These are phyloP conservation scores for Rhododendron henanense DNA, from an alignment of 148 eudicot genomes.

Conservation along the genomic window DNA sequence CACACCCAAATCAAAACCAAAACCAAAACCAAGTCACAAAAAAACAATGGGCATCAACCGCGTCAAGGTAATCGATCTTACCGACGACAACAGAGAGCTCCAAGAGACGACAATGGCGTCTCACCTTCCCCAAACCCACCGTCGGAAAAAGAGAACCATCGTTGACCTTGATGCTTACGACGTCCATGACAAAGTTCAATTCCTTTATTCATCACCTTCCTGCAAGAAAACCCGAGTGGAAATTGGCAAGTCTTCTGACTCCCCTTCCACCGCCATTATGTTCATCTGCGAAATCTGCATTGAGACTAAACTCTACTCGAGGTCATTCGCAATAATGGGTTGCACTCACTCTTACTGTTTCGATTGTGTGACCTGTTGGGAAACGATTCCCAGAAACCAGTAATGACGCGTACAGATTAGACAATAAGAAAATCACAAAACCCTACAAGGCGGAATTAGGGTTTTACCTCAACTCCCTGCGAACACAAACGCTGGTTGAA, in stretches of 20 bases:
- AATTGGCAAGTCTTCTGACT: slow-evolving; percentile 35
- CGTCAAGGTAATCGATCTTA: no score
- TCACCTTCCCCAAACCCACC: neutral
- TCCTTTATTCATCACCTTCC: neutral
- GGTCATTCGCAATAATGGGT: slow-evolving; percentile 37
- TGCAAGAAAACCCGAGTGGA: slow-evolving; percentile 6
- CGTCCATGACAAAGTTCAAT: slow-evolving; percentile 8
- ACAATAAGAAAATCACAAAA: no score
- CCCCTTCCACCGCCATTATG: slow-evolving; percentile 3
- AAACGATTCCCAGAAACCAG: no score
- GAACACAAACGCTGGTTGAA: no score
- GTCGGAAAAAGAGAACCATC: neutral
- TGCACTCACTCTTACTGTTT: slow-evolving; percentile 39
- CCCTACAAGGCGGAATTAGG: no score
- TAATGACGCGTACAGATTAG: no score
- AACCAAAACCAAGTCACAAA: no score
- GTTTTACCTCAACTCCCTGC: no score
- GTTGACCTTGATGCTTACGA: slow-evolving; percentile 3
- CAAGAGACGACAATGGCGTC: neutral
- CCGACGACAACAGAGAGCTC: neutral
- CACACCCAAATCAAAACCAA: no score
- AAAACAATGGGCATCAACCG: no score
- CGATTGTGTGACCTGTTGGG: slow-evolving; percentile 33
- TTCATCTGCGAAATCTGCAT: slow-evolving; percentile 57
- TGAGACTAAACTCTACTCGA: slow-evolving; percentile 27